Evolutionary conservation across 805 yeast species (phyloP), one percentile per base, ranked within the genome.

Genomic region (Vanderwaltozyma tropicalis): DNA sequence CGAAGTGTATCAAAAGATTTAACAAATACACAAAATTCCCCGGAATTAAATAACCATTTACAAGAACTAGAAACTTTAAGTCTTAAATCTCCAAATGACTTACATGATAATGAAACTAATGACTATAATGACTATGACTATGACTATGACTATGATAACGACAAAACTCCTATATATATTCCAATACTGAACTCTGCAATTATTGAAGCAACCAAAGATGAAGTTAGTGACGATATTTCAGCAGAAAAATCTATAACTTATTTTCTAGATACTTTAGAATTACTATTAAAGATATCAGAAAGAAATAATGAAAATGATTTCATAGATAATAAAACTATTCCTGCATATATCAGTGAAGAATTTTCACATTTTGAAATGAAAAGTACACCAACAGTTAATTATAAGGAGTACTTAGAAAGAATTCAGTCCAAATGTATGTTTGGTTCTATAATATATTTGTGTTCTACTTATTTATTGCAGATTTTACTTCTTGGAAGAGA

Each of bases 391-490:
- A 41, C 57, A 3, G 36, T 58, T 14, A 41, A 53, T 6, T 52
- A 41, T 22, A 36, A 41, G 29, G 47, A 50, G 19, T 48, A 55
- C 11, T 35, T 58, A 21, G 34, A 45, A 2, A 42, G 63, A 28
- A 49, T 58, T 3, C 59, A 58, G 20, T 32, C 52, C 16, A 58
- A 57, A 45, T 58, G 61, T 37, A 41, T 47, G 37, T 55, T 49
- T 18, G 48, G 53, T 5, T 37, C 59, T 5, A 41, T 47, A 3
- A 49, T 57, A 12, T 58, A 52, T 38, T 37, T 57, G 12, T 44
- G 53, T 19, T 45, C 60, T 1, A 40, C 56, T 1, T 50, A 44
- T 32, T 37, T 58, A 27, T 34, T 58, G 19, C 54, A 53, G 33
- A 40, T 39, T 1, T 25, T 53, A n/a, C 38, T 49, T 14, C 39